Conservation (phyloP, 345 rosid genomes). For the Raphanus sativus region DNA sequence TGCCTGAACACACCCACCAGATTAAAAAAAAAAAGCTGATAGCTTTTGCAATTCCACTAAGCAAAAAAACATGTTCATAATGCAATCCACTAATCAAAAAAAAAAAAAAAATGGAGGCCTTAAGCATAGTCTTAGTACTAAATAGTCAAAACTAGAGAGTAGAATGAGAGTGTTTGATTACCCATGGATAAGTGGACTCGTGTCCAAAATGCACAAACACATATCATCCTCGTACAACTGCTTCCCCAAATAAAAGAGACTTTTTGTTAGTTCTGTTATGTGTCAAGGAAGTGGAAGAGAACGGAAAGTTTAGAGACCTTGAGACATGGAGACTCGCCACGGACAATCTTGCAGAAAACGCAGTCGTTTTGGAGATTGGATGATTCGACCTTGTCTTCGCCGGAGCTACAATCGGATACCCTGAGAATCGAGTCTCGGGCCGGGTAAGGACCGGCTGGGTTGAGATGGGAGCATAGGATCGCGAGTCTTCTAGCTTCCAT, state of each 20-base stretch:
- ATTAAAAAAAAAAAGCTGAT: background rate
- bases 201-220: constrained; percentile 87
- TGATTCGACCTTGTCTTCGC: constrained; percentile 10
- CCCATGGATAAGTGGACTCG: constrained; percentile 76
- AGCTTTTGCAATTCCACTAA: background rate
- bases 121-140: background rate
- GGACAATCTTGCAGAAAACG: constrained; percentile 79
- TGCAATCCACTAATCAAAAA: no score
- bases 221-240: constrained; percentile 92
- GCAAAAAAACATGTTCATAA: background rate
- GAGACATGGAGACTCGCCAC: constrained; percentile 72
- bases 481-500: constrained; percentile 70
- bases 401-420: constrained; percentile 42
- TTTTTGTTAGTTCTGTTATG: background rate
- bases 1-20: constrained; percentile 52
- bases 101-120: no score
- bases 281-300: background rate
- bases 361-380: constrained; percentile 46
- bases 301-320: constrained; percentile 45
- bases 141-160: background rate
- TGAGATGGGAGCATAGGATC: constrained; percentile 63
- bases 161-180: constrained; percentile 51
- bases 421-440: constrained; percentile 29
- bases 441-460: constrained; percentile 31
- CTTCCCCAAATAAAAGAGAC: background rate